phyloP scores from a whole-genome alignment of 805 yeast genomes.

The Candida argentea region DNA sequence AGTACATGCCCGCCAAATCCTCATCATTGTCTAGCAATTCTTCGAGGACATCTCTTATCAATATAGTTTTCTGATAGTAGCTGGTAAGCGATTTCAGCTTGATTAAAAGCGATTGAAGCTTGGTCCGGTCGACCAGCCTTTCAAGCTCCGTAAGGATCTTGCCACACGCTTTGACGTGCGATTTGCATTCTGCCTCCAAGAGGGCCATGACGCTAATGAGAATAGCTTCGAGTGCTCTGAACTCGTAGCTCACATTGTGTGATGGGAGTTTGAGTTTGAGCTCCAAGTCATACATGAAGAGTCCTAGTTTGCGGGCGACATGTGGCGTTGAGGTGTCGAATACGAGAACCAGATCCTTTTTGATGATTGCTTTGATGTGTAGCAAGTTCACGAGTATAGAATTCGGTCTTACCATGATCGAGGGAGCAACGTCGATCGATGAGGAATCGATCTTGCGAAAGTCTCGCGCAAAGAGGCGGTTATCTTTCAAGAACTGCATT shows the following conservation, averaged over 20 bases:
- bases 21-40: constrained; percentile 82
- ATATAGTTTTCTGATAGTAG: constrained; percentile 63
- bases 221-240: constrained; percentile 74
- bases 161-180: constrained; percentile 50
- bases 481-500: constrained; percentile 56
- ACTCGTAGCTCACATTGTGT: constrained; percentile 46
- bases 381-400: constrained; percentile 75
- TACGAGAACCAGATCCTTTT: constrained; percentile 65
- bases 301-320: constrained; percentile 62
- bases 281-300: constrained; percentile 78
- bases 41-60: constrained; percentile 74
- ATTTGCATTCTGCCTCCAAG: constrained; percentile 64
- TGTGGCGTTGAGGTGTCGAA: constrained; percentile 68
- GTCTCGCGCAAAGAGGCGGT: constrained; percentile 77
- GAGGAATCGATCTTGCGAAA: constrained; percentile 73
- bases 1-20: constrained; percentile 69
- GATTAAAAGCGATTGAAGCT: constrained; percentile 61
- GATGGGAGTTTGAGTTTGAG: constrained; percentile 44
- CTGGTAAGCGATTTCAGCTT: constrained; percentile 61
- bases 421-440: constrained; percentile 75
- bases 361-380: constrained; percentile 85
- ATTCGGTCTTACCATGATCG: constrained; percentile 67
- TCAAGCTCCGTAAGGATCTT: constrained; percentile 61
- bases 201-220: constrained; percentile 71
- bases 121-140: constrained; percentile 66